These are phyloP conservation scores for Cystofilobasidium bisporidii DNA, from an alignment of 768 basidiomycete species.

Conservation along the genomic window DNA sequence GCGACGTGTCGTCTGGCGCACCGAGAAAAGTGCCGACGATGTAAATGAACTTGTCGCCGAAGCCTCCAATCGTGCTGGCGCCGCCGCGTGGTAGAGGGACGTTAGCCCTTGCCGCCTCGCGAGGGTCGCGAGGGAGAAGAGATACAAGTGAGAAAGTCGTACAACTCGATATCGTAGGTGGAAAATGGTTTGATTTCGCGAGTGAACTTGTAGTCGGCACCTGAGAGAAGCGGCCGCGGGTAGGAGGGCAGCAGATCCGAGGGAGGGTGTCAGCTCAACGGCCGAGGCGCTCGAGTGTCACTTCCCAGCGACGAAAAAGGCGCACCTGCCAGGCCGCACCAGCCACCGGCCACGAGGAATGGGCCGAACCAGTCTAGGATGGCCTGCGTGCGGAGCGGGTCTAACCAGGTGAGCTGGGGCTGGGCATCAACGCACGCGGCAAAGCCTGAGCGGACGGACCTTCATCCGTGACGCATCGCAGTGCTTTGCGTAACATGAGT, in stretches of 20 bases:
- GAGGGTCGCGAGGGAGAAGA: too few species aligned
- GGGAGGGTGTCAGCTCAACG: too few species aligned
- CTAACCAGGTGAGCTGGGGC: too few species aligned
- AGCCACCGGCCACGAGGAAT: slow-evolving; percentile 4
- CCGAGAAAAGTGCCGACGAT: neutral
- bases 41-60: slow-evolving; percentile 9
- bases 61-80: slow-evolving; percentile 8
- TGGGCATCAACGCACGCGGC: neutral
- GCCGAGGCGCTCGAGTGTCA: too few species aligned
- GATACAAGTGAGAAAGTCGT: neutral
- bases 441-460: neutral
- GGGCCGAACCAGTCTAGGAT: slow-evolving; percentile 11
- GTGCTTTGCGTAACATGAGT: slow-evolving; percentile 8
- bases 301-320: too few species aligned
- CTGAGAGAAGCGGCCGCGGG: neutral
- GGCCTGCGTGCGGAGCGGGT: neutral
- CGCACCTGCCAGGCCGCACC: slow-evolving; percentile 4
- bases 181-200: slow-evolving; percentile 1
- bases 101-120: neutral
- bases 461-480: slow-evolving; percentile 12
- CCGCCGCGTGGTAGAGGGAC: neutral
- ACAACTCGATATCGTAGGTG: slow-evolving; percentile 1
- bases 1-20: neutral
- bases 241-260: too few species aligned
- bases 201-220: neutral